Base-by-base conservation (phyloP, 2,329 filamentous ascomycete genomes). In the Hypoxylon sp. region DNA sequence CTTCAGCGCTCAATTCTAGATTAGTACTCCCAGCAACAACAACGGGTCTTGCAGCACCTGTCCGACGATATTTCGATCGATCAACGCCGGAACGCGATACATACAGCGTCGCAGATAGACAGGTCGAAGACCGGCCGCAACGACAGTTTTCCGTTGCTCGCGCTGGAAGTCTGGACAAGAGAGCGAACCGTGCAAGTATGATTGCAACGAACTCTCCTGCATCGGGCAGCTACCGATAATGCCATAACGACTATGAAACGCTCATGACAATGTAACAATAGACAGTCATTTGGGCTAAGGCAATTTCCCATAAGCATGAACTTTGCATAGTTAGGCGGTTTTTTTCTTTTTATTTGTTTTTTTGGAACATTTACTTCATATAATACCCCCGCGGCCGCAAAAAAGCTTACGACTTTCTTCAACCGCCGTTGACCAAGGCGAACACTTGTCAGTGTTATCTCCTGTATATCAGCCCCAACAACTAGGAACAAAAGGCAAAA, bases 21-120 rank as follows among this genome's bases (percentile, higher is more conserved):
- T 74, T 88, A 7, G 79, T 81, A 1, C 78, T 80, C 14, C 79
- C 83, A 2, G 79, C 80, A 14, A 75, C 80, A 6, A 75, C 81
- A 1, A 77, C 82, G 5, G 76, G 80, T 2, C 67, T 78, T 1
- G 72, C 75, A 3, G 77, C 76, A 30, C 74, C 75, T 1, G 68
- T 56, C 14, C 82, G 86, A 33, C 83, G 85, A 37, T 88, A 86
- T 64, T 75, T 87, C 20, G 86, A 88, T 31, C 79, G 85, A 54
- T 73, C 81, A 2, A 78, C 78, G 11, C 79, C 80, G 37, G 82
- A 85, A 25, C 81, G 82, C 17, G 83, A 84, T 11, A 74, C 72
- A 42, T 80, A 74, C 69, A 78, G 72, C 35, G 70, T 78, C 10
- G 74, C 76, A 11, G 82, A 83, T 20, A 82, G 77, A 66, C 63